A percentile compares a stretch with the other conserved stretches of the same genome.
These are phyloP conservation scores for Scheffersomyces lignicola DNA, from an alignment of 1,139 yeast genomes.

Conservation along the genomic window DNA sequence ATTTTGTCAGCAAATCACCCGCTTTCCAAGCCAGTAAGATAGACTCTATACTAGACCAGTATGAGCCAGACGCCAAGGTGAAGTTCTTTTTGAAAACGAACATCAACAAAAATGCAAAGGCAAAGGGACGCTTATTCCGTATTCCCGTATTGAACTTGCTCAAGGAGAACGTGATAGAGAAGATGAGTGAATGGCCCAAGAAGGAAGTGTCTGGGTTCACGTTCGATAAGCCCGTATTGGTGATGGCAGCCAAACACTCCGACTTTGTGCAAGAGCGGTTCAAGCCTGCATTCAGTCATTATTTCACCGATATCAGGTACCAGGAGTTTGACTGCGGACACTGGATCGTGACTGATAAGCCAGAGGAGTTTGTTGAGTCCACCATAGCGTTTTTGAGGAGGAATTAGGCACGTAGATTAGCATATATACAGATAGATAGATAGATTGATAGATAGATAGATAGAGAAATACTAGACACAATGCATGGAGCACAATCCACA, in stretches of 20 bases:
- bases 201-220: conserved; percentile 16
- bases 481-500: no score
- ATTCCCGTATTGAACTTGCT: conserved; percentile 27
- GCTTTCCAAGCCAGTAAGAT: conserved; percentile 8
- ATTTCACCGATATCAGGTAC: conserved; percentile 32
- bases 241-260: conserved; percentile 43
- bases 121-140: conserved; percentile 22
- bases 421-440: no score
- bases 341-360: conserved; percentile 46
- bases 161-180: conserved; percentile 26
- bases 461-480: no score
- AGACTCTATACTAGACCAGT: conserved; percentile 19
- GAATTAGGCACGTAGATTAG: no score
- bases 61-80: conserved; percentile 24
- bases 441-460: no score
- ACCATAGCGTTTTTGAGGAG: no score
- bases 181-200: conserved; percentile 47
- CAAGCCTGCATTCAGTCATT: conserved; percentile 28
- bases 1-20: conserved; percentile 1
- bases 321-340: conserved; percentile 44
- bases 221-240: conserved; percentile 39
- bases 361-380: conserved; percentile 34
- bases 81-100: conserved; percentile 32
- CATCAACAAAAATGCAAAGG: conserved; percentile 20
- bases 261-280: conserved; percentile 36